Evolutionary conservation across 2,329 filamentous ascomycete species (phyloP).

Genomic region (Hypomyces rosellus): DNA sequence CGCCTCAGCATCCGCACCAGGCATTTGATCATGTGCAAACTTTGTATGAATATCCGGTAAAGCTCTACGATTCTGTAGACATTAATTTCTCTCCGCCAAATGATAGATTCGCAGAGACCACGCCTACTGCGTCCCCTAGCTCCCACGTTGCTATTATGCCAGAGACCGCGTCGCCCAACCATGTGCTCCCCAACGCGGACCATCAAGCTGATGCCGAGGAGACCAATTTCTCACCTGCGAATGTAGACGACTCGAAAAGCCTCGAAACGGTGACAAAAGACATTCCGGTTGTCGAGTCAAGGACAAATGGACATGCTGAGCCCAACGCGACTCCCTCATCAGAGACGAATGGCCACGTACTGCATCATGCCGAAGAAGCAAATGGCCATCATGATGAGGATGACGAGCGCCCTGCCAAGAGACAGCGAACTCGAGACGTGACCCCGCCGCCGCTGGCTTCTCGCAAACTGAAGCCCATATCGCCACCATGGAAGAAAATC

Average conservation of each 20-base stretch:
- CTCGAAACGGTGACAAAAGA: conserved; percentile 13
- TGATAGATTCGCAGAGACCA: conserved; percentile 51
- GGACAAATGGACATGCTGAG: conserved; percentile 15
- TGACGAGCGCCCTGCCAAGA: conserved; percentile 54
- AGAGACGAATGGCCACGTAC: conserved; percentile 24
- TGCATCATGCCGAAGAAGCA: conserved; percentile 7
- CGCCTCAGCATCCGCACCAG: conserved; percentile 40
- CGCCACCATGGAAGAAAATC: conserved; percentile 90
- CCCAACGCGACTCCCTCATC: conserved; percentile 16
- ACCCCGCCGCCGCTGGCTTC: conserved; percentile 35
- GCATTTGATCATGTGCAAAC: conserved; percentile 51
- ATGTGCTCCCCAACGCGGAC: conserved; percentile 27
- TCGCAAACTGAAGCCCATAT: conserved; percentile 48
- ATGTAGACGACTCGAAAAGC: conserved; percentile 16
- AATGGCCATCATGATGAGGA: conserved; percentile 19
- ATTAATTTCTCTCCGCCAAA: conserved; percentile 49
- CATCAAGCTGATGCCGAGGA: conserved; percentile 14
- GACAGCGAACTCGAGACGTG: conserved; percentile 52
- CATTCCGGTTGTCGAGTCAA: conserved; percentile 7
- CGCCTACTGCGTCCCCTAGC: conserved; percentile 39
- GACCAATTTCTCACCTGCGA: conserved; percentile 1
- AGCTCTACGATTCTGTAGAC: conserved; percentile 46
- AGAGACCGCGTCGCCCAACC: conserved; percentile 52
- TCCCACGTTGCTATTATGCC: conserved; percentile 48
- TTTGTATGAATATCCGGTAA: conserved; percentile 39